phyloP scores from a whole-genome alignment of 2,329 filamentous ascomycete species.

The Cadophora malorum region DNA sequence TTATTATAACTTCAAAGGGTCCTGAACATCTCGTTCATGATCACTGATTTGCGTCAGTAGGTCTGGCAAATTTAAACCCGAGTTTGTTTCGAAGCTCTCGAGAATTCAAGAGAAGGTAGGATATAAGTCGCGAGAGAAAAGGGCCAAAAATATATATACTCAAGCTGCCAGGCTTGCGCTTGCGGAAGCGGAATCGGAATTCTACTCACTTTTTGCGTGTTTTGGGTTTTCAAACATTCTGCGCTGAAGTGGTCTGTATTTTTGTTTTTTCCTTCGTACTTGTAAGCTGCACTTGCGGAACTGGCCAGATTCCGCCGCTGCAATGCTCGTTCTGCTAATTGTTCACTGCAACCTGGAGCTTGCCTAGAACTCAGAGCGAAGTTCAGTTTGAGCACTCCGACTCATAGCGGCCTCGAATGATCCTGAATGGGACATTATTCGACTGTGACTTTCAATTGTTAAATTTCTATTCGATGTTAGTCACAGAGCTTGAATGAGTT shows the following conservation, averaged over 20 bases:
- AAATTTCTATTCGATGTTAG: background rate
- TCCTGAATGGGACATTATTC: background rate
- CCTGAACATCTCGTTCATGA: no score
- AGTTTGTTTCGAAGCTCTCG: no score
- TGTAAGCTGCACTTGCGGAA: background rate
- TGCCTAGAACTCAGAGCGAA: no score
- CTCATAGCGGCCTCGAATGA: background rate
- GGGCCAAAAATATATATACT: background rate
- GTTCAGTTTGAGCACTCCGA: background rate
- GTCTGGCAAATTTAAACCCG: no score
- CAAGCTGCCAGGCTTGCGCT: conserved; percentile 2
- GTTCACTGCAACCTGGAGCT: background rate
- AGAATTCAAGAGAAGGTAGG: background rate
- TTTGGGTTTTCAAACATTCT: background rate
- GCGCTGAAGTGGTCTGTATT: background rate
- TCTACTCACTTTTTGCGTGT: background rate
- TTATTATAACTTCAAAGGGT: no score
- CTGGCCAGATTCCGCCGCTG: background rate
- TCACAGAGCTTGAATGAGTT: background rate
- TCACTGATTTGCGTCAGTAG: no score
- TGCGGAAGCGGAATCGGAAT: no score
- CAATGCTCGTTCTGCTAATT: no score
- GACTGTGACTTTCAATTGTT: no score
- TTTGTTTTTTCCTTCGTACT: background rate
- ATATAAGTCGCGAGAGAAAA: background rate